phyloP scores from a whole-genome alignment of 2,329 filamentous ascomycete species.

The Corinectria fuckeliana region DNA sequence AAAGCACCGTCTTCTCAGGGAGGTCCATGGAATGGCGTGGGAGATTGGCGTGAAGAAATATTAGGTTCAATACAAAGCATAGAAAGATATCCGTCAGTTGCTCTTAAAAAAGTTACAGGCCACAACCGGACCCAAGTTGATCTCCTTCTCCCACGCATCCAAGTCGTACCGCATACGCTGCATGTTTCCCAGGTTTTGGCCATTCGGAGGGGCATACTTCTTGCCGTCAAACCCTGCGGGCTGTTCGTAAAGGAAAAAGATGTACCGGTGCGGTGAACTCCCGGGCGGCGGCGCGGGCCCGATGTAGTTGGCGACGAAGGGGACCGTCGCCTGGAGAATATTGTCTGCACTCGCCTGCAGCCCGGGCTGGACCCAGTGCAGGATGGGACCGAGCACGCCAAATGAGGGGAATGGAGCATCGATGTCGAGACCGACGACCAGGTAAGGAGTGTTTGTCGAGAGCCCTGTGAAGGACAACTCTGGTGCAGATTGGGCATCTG shows the following conservation, averaged over 20 bases:
- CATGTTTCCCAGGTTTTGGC: constrained; percentile 44
- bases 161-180: constrained; percentile 51
- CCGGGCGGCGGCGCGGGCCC: constrained; percentile 54
- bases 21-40: too few species aligned
- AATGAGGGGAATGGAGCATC: constrained; percentile 55
- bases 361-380: constrained; percentile 56
- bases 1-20: too few species aligned
- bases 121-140: constrained; percentile 46
- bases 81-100: constrained; percentile 16
- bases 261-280: constrained; percentile 55
- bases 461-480: constrained; percentile 13
- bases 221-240: constrained; percentile 37
- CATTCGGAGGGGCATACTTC: constrained; percentile 43
- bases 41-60: too few species aligned
- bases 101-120: constrained; percentile 26
- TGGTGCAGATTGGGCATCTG: constrained; percentile 15
- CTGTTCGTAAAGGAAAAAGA: constrained; percentile 57
- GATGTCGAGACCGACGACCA: constrained; percentile 52
- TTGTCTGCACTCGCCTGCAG: constrained; percentile 30
- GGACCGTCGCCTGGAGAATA: constrained; percentile 15
- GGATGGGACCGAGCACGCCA: constrained; percentile 49
- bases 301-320: constrained; percentile 49
- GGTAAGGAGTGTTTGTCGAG: constrained; percentile 39
- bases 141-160: constrained; percentile 54
- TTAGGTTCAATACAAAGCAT: too few species aligned